Evolutionary conservation across 176 grass and related monocot genomes (phyloP), one percentile per base, ranked within the genome.

Genomic region (Eleusine coracana): DNA sequence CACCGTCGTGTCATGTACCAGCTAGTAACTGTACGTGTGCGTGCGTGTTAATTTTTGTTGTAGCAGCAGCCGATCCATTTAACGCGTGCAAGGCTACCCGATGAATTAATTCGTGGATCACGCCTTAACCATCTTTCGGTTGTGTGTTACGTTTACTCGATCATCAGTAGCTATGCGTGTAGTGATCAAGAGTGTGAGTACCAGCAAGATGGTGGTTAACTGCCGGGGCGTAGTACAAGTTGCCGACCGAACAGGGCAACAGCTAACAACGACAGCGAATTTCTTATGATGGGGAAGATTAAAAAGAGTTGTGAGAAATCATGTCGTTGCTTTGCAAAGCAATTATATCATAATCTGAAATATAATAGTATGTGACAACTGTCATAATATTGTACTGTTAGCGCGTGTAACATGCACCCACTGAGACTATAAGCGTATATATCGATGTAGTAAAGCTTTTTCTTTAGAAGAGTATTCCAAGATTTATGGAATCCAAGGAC

Each of bases 21-120:
- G 31, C 31, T 34, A 34, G 11, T 28, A 29, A 78, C 34, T 10
- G 11, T 8, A 68, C 37, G 27, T 17, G 39, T 18, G 59, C n/a
- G 44, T 20, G n/a, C 62, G 36, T 73, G 36, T 73, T n/a, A 3
- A 66, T 50, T 85, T 89, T 40, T 78, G 45, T 71, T 56, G 70
- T 25, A 85, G 52, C 10, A 37, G 20, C 52, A 79, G 25, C 45
- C 21, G 48, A 56, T 71, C 56, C 66, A 58, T 6, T 9, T 10
- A 46, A 2, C 44, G n/a, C 41, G 29, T 66, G 76, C 41, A 42
- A 6, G 60, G 52, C 25, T 74, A 27, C 28, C 11, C 4, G 62
- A 66, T 80, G 29, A 58, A 72, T 75, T n/a, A 58, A 40, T 31
- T 4, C 17, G 52, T 71, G 64, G 17, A 70, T 70, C 50, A 7